These are phyloP conservation scores for Trichocomaceae sp. DNA, from an alignment of 2,329 filamentous ascomycete species.

Conservation along the genomic window DNA sequence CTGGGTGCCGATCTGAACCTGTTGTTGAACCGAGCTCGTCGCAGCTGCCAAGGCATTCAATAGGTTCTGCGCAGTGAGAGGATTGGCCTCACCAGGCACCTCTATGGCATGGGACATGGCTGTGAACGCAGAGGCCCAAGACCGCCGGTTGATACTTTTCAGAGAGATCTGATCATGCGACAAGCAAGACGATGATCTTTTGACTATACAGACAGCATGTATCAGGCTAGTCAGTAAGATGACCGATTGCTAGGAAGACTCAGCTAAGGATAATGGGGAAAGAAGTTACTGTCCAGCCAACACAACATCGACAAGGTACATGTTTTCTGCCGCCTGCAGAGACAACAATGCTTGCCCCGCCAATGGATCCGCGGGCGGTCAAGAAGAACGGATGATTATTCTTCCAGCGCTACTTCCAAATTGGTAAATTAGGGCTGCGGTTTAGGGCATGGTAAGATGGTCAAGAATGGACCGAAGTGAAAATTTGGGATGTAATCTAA, in stretches of 20 bases:
- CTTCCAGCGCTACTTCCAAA: conserved; percentile 18
- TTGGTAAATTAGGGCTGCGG: conserved; percentile 19
- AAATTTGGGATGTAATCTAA: too few species aligned
- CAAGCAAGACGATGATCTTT: not conserved
- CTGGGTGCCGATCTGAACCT: conserved; percentile 59
- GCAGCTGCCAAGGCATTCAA: conserved; percentile 59
- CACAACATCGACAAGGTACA: not conserved
- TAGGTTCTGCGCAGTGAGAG: conserved; percentile 58
- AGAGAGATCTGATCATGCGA: not conserved
- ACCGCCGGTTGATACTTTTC: not conserved
- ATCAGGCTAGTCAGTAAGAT: not conserved
- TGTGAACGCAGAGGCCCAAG: not conserved
- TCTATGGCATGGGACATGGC: conserved; percentile 67
- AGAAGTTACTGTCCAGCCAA: not conserved
- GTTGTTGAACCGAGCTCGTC: conserved; percentile 57
- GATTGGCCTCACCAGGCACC: conserved; percentile 72
- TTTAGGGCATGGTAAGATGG: conserved; percentile 11
- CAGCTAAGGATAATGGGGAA: not conserved
- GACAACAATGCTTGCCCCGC: conserved; percentile 8
- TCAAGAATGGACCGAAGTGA: too few species aligned
- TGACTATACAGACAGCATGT: not conserved
- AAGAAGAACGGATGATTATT: conserved; percentile 15
- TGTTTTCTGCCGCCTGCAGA: not conserved
- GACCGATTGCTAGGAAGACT: not conserved
- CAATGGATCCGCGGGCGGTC: conserved; percentile 12